Evolutionary conservation across 2,329 filamentous ascomycete species (phyloP).

Genomic region (Neonectria faginata): DNA sequence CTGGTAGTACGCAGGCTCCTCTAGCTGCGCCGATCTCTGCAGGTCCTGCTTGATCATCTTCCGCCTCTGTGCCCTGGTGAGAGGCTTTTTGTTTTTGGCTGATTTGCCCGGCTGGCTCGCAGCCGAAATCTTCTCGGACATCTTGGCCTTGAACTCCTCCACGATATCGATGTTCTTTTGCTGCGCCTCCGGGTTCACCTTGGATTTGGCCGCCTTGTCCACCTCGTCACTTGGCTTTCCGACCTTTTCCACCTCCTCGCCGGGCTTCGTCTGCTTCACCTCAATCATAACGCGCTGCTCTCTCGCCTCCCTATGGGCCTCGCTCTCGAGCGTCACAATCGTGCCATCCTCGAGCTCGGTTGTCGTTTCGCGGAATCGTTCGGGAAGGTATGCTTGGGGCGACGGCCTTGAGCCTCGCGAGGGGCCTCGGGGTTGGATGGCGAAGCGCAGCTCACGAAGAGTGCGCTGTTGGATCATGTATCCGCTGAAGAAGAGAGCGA

Average conservation of each 20-base stretch:
- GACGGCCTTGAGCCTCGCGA: conserved; percentile 47
- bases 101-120: conserved; percentile 52
- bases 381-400: conserved; percentile 63
- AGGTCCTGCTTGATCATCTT: conserved; percentile 70
- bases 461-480: conserved; percentile 91
- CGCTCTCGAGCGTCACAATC: conserved; percentile 54
- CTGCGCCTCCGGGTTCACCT: conserved; percentile 25
- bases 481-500: conserved; percentile 86
- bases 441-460: conserved; percentile 78
- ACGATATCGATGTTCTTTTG: conserved; percentile 49
- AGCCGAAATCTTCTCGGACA: conserved; percentile 49
- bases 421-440: conserved; percentile 64
- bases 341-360: conserved; percentile 62
- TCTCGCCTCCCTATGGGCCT: conserved; percentile 47
- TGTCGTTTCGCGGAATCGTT: conserved; percentile 60
- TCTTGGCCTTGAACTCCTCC: conserved; percentile 48
- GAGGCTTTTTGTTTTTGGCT: conserved; percentile 57
- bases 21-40: conserved; percentile 57
- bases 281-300: conserved; percentile 50
- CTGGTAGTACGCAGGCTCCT: conserved; percentile 64
- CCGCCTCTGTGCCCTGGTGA: conserved; percentile 66
- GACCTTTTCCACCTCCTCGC: conserved; percentile 25
- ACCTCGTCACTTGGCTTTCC: conserved; percentile 9
- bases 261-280: conserved; percentile 49
- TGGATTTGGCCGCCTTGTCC: conserved; percentile 31